Percentiles rank a stretch among this genome's conserved stretches.
Evolutionary conservation across 1,139 yeast genomes (phyloP).

Genomic region (Geotrichum fermentans): DNA sequence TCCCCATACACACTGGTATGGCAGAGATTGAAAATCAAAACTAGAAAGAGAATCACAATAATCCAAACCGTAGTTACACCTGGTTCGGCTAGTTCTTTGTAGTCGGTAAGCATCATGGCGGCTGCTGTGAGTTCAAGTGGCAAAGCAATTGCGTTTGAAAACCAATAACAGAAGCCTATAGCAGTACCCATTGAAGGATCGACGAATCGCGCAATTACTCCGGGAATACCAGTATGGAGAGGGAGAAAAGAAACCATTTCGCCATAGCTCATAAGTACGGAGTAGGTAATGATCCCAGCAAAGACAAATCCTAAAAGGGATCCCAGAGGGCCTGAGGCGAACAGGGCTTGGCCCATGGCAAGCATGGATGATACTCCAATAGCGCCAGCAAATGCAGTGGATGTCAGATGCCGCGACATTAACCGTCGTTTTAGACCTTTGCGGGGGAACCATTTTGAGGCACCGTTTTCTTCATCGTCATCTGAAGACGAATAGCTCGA

Average conservation of each 20-base stretch:
- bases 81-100: conserved; percentile 49
- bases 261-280: conserved; percentile 71
- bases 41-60: conserved; percentile 54
- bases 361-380: conserved; percentile 77
- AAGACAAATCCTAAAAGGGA: conserved; percentile 64
- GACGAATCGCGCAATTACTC: conserved; percentile 66
- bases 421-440: conserved; percentile 46
- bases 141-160: conserved; percentile 65
- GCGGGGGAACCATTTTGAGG: conserved; percentile 16
- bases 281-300: conserved; percentile 62
- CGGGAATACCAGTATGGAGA: conserved; percentile 62
- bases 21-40: conserved; percentile 52
- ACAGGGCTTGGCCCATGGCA: conserved; percentile 72
- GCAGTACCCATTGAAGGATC: conserved; percentile 86
- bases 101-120: conserved; percentile 66
- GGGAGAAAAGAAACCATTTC: conserved; percentile 86
- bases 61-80: conserved; percentile 65
- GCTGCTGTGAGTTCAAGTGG: conserved; percentile 82
- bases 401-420: conserved; percentile 66
- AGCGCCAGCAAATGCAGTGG: conserved; percentile 80
- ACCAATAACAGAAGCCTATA: conserved; percentile 72
- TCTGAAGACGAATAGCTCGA: conserved; percentile 12
- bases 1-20: conserved; percentile 75
- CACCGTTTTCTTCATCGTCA: conserved; percentile 12
- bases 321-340: conserved; percentile 80